Base-by-base conservation (phyloP, 768 basidiomycete genomes). In the Termitomyces heimii region DNA sequence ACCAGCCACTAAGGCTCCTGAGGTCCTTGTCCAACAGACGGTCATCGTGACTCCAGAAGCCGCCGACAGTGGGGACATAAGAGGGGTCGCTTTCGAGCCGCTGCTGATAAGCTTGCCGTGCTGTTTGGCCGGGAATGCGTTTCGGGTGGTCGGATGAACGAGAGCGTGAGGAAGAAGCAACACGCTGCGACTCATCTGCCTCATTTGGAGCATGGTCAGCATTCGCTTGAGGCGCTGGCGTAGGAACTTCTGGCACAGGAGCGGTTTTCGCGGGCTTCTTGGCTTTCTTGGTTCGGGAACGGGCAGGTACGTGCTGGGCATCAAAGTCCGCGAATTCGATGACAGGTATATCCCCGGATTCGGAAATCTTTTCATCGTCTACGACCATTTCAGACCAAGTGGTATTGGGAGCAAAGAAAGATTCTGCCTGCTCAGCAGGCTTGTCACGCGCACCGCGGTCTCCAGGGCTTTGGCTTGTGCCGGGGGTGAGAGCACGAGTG, bases 1-100 rank as follows among this genome's bases (percentile, higher is more conserved):
- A 94, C 92, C 91, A 94, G 1, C 83, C 84, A 72, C 89, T 92
- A 45, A 94, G 71, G 66, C 86, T 88, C 42, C 92, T 82, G 42
- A 92, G 71, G 59, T 90, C 85, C 69, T 90, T 90, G 70, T 91
- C 88, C 67, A 92, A 75, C 54, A 94, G 74, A 47, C 94, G 86
- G 68, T 96, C 94, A 69, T 97, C 94, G 67, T 97, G 94, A 5
- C 90, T 86, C 93, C 92, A 97, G 67, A 97, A 97, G 60, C 87
- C 88, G 54, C 94, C 94, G 24, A 95, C 89, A 26, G 85, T 88
- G 24, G 94, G 94, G 29, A 92, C 89, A 68, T 86, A 94, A 2
- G 92, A 90, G 2, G 94, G 94, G 68, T 97, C 94, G 12, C 72
- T 76, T 56, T 92, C 86, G 26, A 96, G 76, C 31, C 87, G 84